A percentile compares a stretch with the other conserved stretches of the same genome.
These are phyloP conservation scores for Eutrema japonicum DNA, from an alignment of 345 rosid species.

Conservation along the genomic window DNA sequence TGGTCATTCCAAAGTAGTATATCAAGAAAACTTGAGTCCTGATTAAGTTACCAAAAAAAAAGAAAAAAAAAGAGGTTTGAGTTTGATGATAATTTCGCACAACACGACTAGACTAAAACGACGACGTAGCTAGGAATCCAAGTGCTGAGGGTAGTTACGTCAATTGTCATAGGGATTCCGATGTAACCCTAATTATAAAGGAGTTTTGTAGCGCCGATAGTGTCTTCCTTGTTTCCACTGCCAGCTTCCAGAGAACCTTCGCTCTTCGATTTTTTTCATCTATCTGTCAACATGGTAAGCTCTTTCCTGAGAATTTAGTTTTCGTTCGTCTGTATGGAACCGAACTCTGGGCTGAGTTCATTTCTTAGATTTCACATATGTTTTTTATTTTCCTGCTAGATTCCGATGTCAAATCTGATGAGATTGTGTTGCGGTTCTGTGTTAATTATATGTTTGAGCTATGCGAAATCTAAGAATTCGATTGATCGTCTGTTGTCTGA, in stretches of 20 bases:
- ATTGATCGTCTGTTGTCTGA: neutral
- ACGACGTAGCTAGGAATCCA: neutral
- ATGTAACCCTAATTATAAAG: constrained; percentile 43
- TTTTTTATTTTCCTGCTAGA: neutral
- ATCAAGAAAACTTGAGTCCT: too few relatives aligned
- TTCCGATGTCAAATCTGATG: neutral
- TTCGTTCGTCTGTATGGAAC: constrained; percentile 3
- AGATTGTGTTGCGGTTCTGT: neutral
- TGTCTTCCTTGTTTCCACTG: constrained; percentile 2
- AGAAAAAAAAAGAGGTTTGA: too few relatives aligned
- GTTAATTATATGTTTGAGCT: neutral
- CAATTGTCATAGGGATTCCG: neutral
- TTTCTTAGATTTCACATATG: neutral
- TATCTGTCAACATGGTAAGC: constrained; percentile 39
- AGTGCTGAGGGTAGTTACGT: constrained; percentile 28
- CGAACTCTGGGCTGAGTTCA: neutral
- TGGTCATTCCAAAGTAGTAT: too few relatives aligned
- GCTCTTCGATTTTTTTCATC: constrained; percentile 23
- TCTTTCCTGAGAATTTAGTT: neutral
- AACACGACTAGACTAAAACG: constrained; percentile 1
- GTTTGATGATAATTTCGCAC: neutral
- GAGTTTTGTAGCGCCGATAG: neutral
- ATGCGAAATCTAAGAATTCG: neutral
- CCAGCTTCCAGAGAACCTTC: constrained; percentile 7
- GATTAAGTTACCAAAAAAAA: too few relatives aligned